These are phyloP conservation scores for Ligustrum vulgare DNA, from an alignment of 257 asterid species.

Conservation along the genomic window DNA sequence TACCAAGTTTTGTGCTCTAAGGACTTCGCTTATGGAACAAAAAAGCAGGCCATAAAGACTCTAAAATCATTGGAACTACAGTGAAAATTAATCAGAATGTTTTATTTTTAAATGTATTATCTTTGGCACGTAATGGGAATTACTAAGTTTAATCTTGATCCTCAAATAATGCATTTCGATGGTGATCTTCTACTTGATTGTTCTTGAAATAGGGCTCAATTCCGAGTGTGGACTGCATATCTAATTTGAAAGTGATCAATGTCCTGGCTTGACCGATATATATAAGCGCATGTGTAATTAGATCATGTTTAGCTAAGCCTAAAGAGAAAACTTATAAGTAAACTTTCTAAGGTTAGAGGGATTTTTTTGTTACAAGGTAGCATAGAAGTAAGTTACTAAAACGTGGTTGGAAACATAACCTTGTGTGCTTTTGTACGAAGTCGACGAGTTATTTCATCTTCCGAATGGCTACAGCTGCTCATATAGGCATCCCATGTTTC, in stretches of 20 bases:
- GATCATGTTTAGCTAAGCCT: background rate
- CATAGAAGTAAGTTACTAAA: background rate
- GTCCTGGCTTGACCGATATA: background rate
- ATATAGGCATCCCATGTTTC: background rate
- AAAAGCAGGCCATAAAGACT: too few relatives aligned
- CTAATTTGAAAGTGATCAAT: background rate
- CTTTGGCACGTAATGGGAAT: background rate
- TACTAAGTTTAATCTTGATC: too few relatives aligned
- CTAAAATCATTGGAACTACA: too few relatives aligned
- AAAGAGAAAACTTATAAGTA: background rate
- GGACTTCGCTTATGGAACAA: too few relatives aligned
- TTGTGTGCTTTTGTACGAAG: background rate
- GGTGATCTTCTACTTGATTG: background rate
- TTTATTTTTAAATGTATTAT: too few relatives aligned
- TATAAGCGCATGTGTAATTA: background rate
- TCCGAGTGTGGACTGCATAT: background rate
- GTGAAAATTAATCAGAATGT: background rate
- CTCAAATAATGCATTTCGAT: background rate
- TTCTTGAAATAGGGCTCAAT: background rate
- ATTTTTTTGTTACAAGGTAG: background rate
- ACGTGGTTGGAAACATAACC: background rate
- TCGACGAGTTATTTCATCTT: background rate
- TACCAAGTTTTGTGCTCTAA: too few relatives aligned
- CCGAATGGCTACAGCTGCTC: constrained; percentile 4
- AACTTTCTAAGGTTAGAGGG: background rate